These are phyloP conservation scores for Graphilbum ipis-grandicollis DNA, from an alignment of 2,329 filamentous ascomycete genomes.

Conservation along the genomic window DNA sequence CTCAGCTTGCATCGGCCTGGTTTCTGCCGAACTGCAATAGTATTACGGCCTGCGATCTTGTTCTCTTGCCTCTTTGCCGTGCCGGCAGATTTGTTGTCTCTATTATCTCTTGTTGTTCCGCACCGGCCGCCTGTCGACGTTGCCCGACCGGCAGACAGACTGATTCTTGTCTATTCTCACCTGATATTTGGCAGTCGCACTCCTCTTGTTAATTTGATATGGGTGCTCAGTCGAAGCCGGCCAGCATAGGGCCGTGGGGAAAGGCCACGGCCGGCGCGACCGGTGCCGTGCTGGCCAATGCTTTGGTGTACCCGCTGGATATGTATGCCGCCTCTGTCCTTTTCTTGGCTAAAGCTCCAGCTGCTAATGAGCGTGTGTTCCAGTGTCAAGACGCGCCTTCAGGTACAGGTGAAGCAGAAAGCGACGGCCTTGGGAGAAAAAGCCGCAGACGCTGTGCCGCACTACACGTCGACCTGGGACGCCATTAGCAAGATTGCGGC, in stretches of 20 bases:
- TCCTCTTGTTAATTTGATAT: too few species aligned
- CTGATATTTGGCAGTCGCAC: too few species aligned
- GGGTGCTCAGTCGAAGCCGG: slow-evolving; percentile 41
- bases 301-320: slow-evolving; percentile 87
- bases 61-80: too few species aligned
- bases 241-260: slow-evolving; percentile 74
- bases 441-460: slow-evolving; percentile 24
- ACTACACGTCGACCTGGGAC: slow-evolving; percentile 79
- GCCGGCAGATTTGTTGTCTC: too few species aligned
- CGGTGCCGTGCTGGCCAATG: slow-evolving; percentile 87
- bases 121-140: too few species aligned
- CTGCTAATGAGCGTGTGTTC: neutral
- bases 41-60: too few species aligned
- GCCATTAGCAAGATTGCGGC: slow-evolving; percentile 71
- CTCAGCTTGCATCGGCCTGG: too few species aligned
- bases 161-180: too few species aligned
- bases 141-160: too few species aligned
- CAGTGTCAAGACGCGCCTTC: slow-evolving; percentile 88
- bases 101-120: too few species aligned
- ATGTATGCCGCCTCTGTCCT: slow-evolving; percentile 44
- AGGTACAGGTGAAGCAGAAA: slow-evolving; percentile 71
- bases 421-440: slow-evolving; percentile 19
- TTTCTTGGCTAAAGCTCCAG: neutral
- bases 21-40: too few species aligned
- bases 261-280: slow-evolving; percentile 82